Evolutionary conservation across 192 early-diverging fungal genomes (phyloP), one percentile per base, ranked within the genome.

Genomic region (Umbelopsis sp.): DNA sequence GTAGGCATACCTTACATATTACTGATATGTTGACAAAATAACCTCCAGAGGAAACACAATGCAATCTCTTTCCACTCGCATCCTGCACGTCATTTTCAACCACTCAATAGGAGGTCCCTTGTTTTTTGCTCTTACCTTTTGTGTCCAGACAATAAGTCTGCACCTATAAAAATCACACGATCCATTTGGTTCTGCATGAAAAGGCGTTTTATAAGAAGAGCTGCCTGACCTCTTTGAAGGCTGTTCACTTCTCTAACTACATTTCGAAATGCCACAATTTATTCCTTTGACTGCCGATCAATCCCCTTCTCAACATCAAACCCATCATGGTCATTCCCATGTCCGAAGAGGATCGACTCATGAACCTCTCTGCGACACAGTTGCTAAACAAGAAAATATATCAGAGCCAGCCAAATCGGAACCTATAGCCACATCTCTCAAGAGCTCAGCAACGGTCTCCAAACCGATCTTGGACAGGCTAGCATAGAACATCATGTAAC

Each of bases 331-430:
- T 16, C 56, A 62, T 31, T 1, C 3, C 2, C 31, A 34, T 4
- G 56, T 10, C 11, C 11, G 56, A 62, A 62, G 56, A 32, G 56
- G 56, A 4, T 62, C 56, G 5, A 62, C 56, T 34, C 56, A 62
- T 62, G 56, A 62, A 32, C 56, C 56, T 20, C 31, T 62, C 12
- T 10, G 29, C 20, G 31, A 1, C 31, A 4, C 56, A 36, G 17
- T 31, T 34, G 29, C 31, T 20, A 62, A 17, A 5, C 47, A 7
- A 49, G 16, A 62, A 34, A 26, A 32, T 34, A 14, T 17, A 17
- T n/a, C 10, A 29, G 31, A 31, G 2, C 2, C 25, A 34, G 31
- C 17, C 29, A 26, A 62, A 20, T 7, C n/a, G 16, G 47, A 49
- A 4, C 4, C 47, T 16, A 17, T 49, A 41, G 12, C n/a, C 1